Evolutionary conservation across 495 filamentous ascomycete species (phyloP).

Genomic region (Penicillium fimorum): DNA sequence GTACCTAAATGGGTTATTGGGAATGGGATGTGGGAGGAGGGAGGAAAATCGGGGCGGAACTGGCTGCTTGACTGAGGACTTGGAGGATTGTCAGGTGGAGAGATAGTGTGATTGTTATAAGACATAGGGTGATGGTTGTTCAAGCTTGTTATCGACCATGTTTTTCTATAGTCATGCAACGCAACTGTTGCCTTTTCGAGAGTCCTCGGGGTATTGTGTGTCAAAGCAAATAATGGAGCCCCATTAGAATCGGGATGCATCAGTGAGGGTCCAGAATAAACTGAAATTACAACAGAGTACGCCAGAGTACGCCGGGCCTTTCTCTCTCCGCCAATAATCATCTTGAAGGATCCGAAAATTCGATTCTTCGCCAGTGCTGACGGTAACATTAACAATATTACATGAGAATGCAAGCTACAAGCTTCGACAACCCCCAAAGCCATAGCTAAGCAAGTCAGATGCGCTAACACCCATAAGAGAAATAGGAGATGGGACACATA

Average conservation of each 20-base stretch:
- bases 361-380: background rate
- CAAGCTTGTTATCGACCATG: too few relatives aligned
- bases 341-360: background rate
- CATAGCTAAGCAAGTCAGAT: background rate
- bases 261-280: background rate
- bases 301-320: background rate
- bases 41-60: too few relatives aligned
- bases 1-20: background rate
- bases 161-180: background rate
- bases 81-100: too few relatives aligned
- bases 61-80: too few relatives aligned
- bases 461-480: constrained; percentile 12
- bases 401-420: constrained; percentile 7
- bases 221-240: background rate
- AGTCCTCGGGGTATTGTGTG: background rate
- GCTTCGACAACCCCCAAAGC: background rate
- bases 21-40: background rate
- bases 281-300: background rate
- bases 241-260: background rate
- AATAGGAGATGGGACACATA: background rate
- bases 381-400: constrained; percentile 2
- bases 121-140: too few relatives aligned
- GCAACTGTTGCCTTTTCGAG: background rate
- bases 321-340: background rate
- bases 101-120: too few relatives aligned